phyloP scores from a whole-genome alignment of 192 early-diverging fungal species.

The Geosiphon pyriformis region DNA sequence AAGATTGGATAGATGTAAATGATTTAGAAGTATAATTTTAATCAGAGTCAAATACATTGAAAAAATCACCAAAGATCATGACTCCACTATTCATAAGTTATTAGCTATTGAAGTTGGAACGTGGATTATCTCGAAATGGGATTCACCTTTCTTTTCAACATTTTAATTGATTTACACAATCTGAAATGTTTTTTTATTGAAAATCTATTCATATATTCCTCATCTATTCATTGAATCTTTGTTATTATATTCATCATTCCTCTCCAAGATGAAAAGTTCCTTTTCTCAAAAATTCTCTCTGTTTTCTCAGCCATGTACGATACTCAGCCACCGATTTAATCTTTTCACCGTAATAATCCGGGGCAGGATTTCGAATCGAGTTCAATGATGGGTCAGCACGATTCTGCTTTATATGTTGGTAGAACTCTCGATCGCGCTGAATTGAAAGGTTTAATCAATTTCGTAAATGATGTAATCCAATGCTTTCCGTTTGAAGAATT shows the following conservation, averaged over 20 bases:
- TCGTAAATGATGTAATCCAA: background rate
- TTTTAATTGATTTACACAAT: no score
- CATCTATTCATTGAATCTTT: no score
- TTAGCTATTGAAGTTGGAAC: no score
- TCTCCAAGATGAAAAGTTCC: constrained; percentile 59
- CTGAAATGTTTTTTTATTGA: no score
- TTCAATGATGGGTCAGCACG: constrained; percentile 61
- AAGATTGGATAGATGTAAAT: no score
- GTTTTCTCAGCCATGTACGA: constrained; percentile 82
- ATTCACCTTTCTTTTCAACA: no score
- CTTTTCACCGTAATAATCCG: constrained; percentile 91
- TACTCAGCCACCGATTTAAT: constrained; percentile 80
- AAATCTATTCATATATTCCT: no score
- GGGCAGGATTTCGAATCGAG: constrained; percentile 70
- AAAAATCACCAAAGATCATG: no score
- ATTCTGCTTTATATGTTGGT: constrained; percentile 57
- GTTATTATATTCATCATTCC: constrained; percentile 19
- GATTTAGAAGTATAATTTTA: no score
- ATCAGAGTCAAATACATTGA: no score
- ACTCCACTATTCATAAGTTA: no score
- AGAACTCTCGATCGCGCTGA: constrained; percentile 54
- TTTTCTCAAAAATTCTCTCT: constrained; percentile 70
- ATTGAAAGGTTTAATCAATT: background rate
- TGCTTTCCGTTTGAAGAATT: background rate
- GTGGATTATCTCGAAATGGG: no score